Conservation (phyloP, 306 rosid species). For the Pterocarpus macrocarpus region DNA sequence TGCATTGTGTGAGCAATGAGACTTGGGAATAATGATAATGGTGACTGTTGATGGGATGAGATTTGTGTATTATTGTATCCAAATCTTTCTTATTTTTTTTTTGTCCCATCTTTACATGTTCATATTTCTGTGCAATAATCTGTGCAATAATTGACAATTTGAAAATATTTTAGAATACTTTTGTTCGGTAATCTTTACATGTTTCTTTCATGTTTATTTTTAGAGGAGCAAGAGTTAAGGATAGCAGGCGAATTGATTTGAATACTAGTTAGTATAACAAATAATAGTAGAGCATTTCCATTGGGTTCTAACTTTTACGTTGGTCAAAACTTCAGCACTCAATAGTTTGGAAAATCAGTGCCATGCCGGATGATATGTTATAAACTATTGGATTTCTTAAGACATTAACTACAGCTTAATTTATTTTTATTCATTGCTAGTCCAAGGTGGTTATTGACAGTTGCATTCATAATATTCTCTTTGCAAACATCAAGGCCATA, state of each 20-base stretch:
- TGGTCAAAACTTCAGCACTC: neutral
- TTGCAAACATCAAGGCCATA: neutral
- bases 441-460: neutral
- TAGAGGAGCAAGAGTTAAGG: neutral
- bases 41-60: too few relatives aligned
- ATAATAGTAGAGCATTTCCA: neutral
- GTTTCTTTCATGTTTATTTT: neutral
- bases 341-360: neutral
- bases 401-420: neutral
- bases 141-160: slow-evolving; percentile 7
- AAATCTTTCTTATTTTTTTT: too few relatives aligned
- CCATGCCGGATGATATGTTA: neutral
- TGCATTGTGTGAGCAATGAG: too few relatives aligned
- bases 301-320: neutral
- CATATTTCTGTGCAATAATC: neutral
- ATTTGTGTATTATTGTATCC: too few relatives aligned
- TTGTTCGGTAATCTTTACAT: slow-evolving; percentile 1
- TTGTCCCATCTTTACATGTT: too few relatives aligned
- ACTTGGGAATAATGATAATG: too few relatives aligned
- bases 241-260: neutral
- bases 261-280: slow-evolving; percentile 3
- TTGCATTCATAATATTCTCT: slow-evolving; percentile 6
- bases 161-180: neutral
- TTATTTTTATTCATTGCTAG: neutral
- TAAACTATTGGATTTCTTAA: neutral